Conservation (phyloP, 73 alveolate genomes). For the Paramecium sexaurelia region DNA sequence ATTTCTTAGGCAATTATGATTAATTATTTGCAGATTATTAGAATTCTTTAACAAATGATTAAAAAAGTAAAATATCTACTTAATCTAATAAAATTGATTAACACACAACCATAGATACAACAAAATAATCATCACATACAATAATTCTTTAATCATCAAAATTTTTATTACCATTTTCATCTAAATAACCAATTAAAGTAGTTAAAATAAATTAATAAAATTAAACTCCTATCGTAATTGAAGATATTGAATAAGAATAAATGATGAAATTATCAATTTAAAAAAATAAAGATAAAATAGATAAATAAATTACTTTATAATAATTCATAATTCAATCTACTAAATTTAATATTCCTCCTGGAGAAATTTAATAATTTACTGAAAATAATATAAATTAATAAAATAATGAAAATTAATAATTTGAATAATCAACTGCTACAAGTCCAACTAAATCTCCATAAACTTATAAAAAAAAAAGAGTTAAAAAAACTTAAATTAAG, state of each 20-base stretch:
- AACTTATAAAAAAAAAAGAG: background rate
- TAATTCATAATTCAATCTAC: background rate
- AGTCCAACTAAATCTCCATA: slow-evolving; percentile 10
- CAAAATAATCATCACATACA: background rate
- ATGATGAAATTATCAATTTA: background rate
- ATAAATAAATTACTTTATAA: background rate
- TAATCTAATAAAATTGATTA: background rate
- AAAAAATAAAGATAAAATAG: background rate
- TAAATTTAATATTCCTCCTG: background rate
- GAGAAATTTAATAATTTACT: background rate
- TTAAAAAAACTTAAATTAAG: background rate
- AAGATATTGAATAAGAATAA: background rate
- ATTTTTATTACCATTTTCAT: background rate
- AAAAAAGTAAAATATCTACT: background rate
- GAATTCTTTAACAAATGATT: background rate
- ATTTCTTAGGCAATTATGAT: background rate
- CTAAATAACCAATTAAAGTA: background rate
- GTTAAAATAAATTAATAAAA: background rate
- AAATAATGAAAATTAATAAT: background rate
- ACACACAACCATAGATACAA: background rate
- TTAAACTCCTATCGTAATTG: background rate
- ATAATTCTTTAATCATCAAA: background rate
- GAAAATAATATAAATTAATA: background rate
- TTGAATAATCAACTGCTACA: background rate
- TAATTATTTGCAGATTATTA: slow-evolving; percentile 13